Evolutionary conservation across 1,284 basidiomycete species (phyloP).

Genomic region (Apiotrichum domesticum): DNA sequence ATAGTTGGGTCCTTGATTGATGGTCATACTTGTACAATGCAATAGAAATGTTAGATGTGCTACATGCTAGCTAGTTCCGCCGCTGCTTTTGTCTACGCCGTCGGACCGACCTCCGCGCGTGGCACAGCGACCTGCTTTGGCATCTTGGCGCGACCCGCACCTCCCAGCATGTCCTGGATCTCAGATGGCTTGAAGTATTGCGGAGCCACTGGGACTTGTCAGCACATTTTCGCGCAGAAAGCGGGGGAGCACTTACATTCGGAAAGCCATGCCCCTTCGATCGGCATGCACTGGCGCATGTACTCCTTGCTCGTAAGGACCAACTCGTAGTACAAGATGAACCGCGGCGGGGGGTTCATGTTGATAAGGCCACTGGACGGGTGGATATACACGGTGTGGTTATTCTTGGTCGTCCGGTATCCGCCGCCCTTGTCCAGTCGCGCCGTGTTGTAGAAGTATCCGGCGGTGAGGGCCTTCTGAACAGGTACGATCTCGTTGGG

Average conservation of each 20-base stretch:
- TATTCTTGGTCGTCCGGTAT: conserved; percentile 89
- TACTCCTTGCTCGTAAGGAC: conserved; percentile 56
- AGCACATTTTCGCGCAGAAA: too few relatives aligned
- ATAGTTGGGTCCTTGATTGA: too few relatives aligned
- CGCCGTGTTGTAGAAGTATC: conserved; percentile 94
- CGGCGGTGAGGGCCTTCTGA: conserved; percentile 89
- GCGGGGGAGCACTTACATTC: conserved; percentile 58
- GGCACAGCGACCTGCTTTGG: conserved; percentile 54
- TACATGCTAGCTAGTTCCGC: background rate
- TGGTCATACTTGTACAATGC: too few relatives aligned
- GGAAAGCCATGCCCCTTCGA: conserved; percentile 86
- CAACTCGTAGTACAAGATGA: conserved; percentile 84
- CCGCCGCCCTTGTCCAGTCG: conserved; percentile 84
- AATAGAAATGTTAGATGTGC: too few relatives aligned
- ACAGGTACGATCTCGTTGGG: conserved; percentile 89
- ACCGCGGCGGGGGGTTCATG: conserved; percentile 84
- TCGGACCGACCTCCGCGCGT: background rate
- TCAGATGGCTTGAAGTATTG: conserved; percentile 89
- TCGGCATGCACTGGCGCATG: conserved; percentile 89
- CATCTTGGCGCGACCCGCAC: conserved; percentile 74
- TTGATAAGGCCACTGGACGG: conserved; percentile 94
- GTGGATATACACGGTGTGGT: conserved; percentile 92
- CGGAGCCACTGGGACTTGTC: conserved; percentile 64
- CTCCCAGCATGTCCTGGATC: conserved; percentile 70
- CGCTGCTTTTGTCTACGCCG: background rate